Evolutionary conservation across 768 basidiomycete genomes (phyloP).

Genomic region (Pulveroboletus sp.): DNA sequence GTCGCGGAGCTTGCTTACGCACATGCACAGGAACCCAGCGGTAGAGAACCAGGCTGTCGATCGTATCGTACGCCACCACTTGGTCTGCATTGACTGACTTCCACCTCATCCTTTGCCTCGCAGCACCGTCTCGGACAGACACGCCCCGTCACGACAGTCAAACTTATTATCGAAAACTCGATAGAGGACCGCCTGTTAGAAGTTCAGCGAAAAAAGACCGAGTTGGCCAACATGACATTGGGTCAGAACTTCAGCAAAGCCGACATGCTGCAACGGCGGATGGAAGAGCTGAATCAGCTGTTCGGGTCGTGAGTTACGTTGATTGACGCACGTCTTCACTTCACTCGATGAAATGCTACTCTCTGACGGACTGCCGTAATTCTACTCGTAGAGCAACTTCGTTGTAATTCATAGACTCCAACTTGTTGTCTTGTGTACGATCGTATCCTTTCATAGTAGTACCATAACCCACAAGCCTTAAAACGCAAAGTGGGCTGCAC

Average conservation of each 20-base stretch:
- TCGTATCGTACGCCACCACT: constrained; percentile 68
- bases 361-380: constrained; percentile 25
- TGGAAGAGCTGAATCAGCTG: constrained; percentile 81
- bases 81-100: background rate
- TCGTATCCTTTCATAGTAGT: background rate
- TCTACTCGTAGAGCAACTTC: constrained; percentile 26
- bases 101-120: background rate
- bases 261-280: constrained; percentile 79
- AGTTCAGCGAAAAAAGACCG: constrained; percentile 93
- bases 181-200: constrained; percentile 91
- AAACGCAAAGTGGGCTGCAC: constrained; percentile 71
- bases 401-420: constrained; percentile 31
- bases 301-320: constrained; percentile 47
- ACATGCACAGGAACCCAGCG: constrained; percentile 74
- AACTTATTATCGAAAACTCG: constrained; percentile 89
- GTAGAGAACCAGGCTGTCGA: constrained; percentile 98
- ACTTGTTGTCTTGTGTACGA: background rate
- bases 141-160: constrained; percentile 84
- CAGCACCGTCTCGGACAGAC: constrained; percentile 97
- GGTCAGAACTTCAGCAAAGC: constrained; percentile 83
- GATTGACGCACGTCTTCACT: constrained; percentile 14
- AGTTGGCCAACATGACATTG: constrained; percentile 90
- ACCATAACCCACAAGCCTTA: constrained; percentile 28
- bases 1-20: background rate
- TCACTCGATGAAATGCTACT: constrained; percentile 16